phyloP scores from a whole-genome alignment of 2,329 filamentous ascomycete species.

The Coniochaeta sp. region DNA sequence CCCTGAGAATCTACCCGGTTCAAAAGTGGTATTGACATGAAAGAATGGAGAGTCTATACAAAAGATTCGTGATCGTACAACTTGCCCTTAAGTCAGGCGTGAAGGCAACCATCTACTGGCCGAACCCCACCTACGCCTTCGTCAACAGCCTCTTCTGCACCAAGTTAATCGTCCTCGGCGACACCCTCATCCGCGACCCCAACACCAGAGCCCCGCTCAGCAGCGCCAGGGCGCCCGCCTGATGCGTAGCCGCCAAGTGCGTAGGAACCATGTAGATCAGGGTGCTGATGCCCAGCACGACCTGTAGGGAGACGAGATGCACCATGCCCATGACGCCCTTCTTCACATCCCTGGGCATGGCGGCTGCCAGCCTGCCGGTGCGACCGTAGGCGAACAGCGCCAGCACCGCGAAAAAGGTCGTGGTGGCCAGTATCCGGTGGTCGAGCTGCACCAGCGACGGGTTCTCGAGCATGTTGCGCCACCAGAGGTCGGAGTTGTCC shows the following conservation, averaged over 20 bases:
- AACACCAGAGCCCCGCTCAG: conserved; percentile 76
- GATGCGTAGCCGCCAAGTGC: conserved; percentile 81
- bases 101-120: neutral
- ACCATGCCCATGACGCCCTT: conserved; percentile 73
- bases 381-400: conserved; percentile 76
- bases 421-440: conserved; percentile 85
- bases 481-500: conserved; percentile 80
- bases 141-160: conserved; percentile 40
- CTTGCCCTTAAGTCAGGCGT: neutral
- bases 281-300: conserved; percentile 79
- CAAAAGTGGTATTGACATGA: neutral
- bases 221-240: conserved; percentile 81
- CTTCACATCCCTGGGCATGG: conserved; percentile 55
- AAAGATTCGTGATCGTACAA: neutral
- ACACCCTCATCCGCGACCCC: conserved; percentile 69
- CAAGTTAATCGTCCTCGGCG: conserved; percentile 54
- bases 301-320: conserved; percentile 76
- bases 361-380: conserved; percentile 47
- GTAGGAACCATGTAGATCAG: conserved; percentile 91
- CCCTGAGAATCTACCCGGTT: neutral
- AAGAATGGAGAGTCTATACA: conserved; percentile 1
- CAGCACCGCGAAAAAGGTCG: conserved; percentile 77
- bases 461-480: conserved; percentile 97
- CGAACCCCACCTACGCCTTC: neutral
- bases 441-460: conserved; percentile 92